phyloP scores from a whole-genome alignment of 2,329 filamentous ascomycete genomes.

The Penicillium fuscoglaucum region DNA sequence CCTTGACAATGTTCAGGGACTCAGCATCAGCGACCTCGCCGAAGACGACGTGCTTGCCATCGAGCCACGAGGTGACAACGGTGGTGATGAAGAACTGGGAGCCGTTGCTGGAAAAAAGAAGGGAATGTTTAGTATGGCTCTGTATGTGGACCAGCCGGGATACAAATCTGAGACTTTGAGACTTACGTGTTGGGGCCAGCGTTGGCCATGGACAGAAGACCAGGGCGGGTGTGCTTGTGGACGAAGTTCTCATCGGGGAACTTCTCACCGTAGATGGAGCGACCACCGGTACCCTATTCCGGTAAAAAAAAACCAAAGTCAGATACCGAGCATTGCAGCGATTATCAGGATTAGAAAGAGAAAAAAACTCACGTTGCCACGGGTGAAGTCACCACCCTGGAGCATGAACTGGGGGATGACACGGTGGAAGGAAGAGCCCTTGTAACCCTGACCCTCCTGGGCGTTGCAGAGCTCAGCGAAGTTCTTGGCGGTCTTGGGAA shows the following conservation, averaged over 20 bases:
- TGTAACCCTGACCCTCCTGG: slow-evolving; percentile 80
- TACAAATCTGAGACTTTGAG: background rate
- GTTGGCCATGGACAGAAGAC: slow-evolving; percentile 93
- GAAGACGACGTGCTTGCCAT: slow-evolving; percentile 70
- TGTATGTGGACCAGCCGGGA: background rate
- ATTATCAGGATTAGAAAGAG: background rate
- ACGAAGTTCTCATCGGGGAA: slow-evolving; percentile 92
- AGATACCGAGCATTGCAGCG: slow-evolving; percentile 1
- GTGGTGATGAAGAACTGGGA: slow-evolving; percentile 75
- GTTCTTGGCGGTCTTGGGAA: slow-evolving; percentile 86
- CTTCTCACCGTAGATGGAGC: slow-evolving; percentile 94
- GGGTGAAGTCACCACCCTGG: slow-evolving; percentile 94
- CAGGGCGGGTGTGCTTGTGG: slow-evolving; percentile 69
- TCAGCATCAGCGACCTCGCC: slow-evolving; percentile 60
- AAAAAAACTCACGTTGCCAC: slow-evolving; percentile 70
- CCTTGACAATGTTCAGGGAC: slow-evolving; percentile 57
- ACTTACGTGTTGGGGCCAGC: slow-evolving; percentile 85
- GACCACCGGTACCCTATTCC: slow-evolving; percentile 78
- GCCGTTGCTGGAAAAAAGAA: slow-evolving; percentile 54
- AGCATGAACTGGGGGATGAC: slow-evolving; percentile 94
- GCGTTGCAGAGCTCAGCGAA: slow-evolving; percentile 81
- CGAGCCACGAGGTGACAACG: slow-evolving; percentile 65
- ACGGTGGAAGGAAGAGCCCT: slow-evolving; percentile 83
- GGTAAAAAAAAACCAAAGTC: slow-evolving; percentile 7
- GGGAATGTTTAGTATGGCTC: slow-evolving; percentile 4